Evolutionary conservation across 148 eudicot species (phyloP).

Genomic region (Polygonum aviculare): DNA sequence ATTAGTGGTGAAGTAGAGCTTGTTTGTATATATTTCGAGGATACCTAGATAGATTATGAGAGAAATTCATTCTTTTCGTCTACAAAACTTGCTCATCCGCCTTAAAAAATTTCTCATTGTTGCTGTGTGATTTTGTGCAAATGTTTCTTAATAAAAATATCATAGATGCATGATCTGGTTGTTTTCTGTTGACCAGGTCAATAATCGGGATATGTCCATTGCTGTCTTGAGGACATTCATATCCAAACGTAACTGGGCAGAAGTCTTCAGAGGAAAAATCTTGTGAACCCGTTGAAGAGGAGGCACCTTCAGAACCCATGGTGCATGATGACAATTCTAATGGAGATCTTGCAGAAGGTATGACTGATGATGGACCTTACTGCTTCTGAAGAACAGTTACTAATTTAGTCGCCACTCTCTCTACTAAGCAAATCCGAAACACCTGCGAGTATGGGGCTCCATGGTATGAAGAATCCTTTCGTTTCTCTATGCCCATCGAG

Average conservation of each 20-base stretch:
- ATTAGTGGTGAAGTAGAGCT: not conserved
- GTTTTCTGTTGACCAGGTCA: conserved; percentile 45
- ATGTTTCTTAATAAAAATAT: conserved; percentile 17
- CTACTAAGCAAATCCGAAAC: not conserved
- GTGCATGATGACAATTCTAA: conserved; percentile 31
- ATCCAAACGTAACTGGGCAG: conserved; percentile 40
- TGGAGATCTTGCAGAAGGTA: conserved; percentile 40
- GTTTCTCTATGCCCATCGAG: not conserved
- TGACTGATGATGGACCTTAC: conserved; percentile 39
- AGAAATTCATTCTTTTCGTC: not conserved
- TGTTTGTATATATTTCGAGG: not conserved
- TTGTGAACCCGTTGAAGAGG: conserved; percentile 22
- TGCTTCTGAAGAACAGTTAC: conserved; percentile 25
- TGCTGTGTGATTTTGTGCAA: not conserved
- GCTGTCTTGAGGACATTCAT: conserved; percentile 88
- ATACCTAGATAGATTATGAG: not conserved
- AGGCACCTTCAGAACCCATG: conserved; percentile 26
- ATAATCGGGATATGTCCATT: conserved; percentile 87
- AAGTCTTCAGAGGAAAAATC: conserved; percentile 25
- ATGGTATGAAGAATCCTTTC: conserved; percentile 11
- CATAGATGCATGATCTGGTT: not conserved
- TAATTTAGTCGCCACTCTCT: no score
- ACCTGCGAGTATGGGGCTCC: conserved; percentile 17
- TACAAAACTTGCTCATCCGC: not conserved
- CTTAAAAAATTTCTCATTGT: not conserved